Conservation (phyloP, 108 stramenopile genomes). For the Pseudonitzschia pungens region DNA sequence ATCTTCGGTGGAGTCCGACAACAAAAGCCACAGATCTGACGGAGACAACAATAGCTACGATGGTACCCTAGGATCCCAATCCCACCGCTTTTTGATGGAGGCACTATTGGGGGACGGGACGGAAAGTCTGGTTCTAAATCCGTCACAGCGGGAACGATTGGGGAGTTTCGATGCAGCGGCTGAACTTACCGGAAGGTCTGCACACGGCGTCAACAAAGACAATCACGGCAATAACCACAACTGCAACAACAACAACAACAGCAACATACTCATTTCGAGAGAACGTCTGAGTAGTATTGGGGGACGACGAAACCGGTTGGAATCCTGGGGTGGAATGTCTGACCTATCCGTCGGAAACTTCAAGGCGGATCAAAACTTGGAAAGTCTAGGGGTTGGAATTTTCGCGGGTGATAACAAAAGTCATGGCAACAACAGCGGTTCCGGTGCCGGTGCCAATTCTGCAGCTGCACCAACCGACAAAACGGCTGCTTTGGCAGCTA, state of each 20-base stretch:
- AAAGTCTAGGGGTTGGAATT: constrained; percentile 23
- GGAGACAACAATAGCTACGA: constrained; percentile 29
- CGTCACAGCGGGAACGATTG: constrained; percentile 28
- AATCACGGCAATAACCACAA: not conserved
- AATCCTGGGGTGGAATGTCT: constrained; percentile 90
- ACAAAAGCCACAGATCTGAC: constrained; percentile 20
- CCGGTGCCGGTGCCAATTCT: not conserved
- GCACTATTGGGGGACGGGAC: constrained; percentile 46
- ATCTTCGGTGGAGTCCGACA: constrained; percentile 12
- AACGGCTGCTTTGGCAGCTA: constrained; percentile 32
- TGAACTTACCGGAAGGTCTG: not conserved
- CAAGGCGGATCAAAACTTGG: constrained; percentile 28
- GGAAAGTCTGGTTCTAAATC: constrained; percentile 32
- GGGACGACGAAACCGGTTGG: constrained; percentile 59
- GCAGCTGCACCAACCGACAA: constrained; percentile 19
- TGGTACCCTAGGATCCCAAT: constrained; percentile 31
- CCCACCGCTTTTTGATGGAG: constrained; percentile 48
- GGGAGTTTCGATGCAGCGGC: constrained; percentile 23
- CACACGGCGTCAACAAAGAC: not conserved
- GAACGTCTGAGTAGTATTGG: constrained; percentile 21
- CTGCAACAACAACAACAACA: not conserved
- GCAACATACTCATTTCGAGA: not conserved
- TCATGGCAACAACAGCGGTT: constrained; percentile 17
- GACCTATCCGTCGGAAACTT: constrained; percentile 52
- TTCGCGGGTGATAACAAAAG: not conserved